Evolutionary conservation across 1,284 basidiomycete genomes (phyloP).

Genomic region (Phlebopus sp.): DNA sequence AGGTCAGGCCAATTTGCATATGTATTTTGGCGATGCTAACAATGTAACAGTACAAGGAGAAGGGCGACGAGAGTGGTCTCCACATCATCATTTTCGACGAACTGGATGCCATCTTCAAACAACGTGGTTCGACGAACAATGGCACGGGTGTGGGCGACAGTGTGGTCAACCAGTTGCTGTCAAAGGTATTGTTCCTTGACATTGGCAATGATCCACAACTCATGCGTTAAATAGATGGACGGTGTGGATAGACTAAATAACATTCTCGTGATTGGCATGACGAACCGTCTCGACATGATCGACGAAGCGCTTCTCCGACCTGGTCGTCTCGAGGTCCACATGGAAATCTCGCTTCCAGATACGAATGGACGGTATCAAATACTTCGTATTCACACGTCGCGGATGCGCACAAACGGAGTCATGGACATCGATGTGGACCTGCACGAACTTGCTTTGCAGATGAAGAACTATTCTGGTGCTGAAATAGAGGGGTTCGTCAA

Average conservation of each 20-base stretch:
- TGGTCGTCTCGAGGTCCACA: conserved; percentile 99
- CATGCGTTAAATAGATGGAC: conserved; percentile 72
- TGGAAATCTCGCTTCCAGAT: conserved; percentile 98
- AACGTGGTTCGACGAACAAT: conserved; percentile 85
- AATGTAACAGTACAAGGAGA: conserved; percentile 81
- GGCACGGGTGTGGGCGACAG: conserved; percentile 99
- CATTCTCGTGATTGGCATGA: conserved; percentile 99
- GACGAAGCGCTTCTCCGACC: conserved; percentile 97
- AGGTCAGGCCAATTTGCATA: conserved; percentile 49
- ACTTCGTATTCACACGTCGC: conserved; percentile 91
- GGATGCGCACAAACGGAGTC: conserved; percentile 91
- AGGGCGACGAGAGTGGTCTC: conserved; percentile 96
- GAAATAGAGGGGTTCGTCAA: conserved; percentile 97
- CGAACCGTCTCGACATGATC: conserved; percentile 98
- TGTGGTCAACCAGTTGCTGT: conserved; percentile 97
- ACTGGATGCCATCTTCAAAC: conserved; percentile 98
- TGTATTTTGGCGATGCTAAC: neutral
- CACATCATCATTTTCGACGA: conserved; percentile 99
- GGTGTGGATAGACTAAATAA: conserved; percentile 99
- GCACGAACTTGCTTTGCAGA: conserved; percentile 76
- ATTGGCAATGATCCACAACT: neutral
- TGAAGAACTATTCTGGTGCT: conserved; percentile 98
- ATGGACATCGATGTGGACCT: conserved; percentile 91
- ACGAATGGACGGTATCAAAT: conserved; percentile 93
- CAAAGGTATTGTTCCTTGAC: conserved; percentile 60